A percentile compares a stretch with the other conserved stretches of the same genome.
Evolutionary conservation across 441 rosid genomes (phyloP).

Genomic region (Jatropha podagrica): DNA sequence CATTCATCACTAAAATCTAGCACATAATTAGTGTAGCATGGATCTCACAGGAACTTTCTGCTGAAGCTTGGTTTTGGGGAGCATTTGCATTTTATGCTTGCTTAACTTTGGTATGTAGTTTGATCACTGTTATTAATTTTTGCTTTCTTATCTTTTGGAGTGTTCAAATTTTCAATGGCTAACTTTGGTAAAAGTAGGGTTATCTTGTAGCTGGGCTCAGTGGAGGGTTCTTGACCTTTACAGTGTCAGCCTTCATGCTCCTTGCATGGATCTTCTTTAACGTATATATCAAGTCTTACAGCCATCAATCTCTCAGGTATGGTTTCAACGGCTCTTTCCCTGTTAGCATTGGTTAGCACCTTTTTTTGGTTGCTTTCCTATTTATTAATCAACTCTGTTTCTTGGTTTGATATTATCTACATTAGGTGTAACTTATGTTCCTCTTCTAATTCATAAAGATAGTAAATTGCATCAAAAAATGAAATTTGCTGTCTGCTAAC

Average conservation of each 20-base stretch:
- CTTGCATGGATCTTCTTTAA: slow-evolving; percentile 72
- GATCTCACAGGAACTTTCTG: slow-evolving; percentile 60
- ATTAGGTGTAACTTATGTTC: background rate
- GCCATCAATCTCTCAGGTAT: slow-evolving; percentile 60
- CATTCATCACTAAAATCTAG: slow-evolving; percentile 9
- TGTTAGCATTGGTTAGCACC: background rate
- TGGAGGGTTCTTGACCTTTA: slow-evolving; percentile 88
- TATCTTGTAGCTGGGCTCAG: slow-evolving; percentile 74
- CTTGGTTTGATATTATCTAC: slow-evolving; percentile 8
- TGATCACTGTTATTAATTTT: slow-evolving; percentile 13
- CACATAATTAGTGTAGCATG: slow-evolving; percentile 24
- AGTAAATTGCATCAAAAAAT: background rate
- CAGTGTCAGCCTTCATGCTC: slow-evolving; percentile 64
- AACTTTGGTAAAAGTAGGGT: slow-evolving; percentile 53
- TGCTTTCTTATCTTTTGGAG: background rate
- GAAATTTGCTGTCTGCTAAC: slow-evolving; percentile 19
- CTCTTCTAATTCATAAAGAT: slow-evolving; percentile 5
- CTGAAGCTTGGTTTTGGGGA: slow-evolving; percentile 98
- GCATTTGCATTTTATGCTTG: slow-evolving; percentile 84
- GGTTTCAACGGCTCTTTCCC: slow-evolving; percentile 3
- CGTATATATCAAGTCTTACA: slow-evolving; percentile 44
- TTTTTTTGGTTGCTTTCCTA: background rate
- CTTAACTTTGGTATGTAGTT: slow-evolving; percentile 63
- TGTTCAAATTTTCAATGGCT: slow-evolving; percentile 24
- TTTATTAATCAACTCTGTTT: background rate